A percentile compares a stretch with the other conserved stretches of the same genome.
Evolutionary conservation across 495 filamentous ascomycete genomes (phyloP).

Genomic region (Aspergillus cavernicola): DNA sequence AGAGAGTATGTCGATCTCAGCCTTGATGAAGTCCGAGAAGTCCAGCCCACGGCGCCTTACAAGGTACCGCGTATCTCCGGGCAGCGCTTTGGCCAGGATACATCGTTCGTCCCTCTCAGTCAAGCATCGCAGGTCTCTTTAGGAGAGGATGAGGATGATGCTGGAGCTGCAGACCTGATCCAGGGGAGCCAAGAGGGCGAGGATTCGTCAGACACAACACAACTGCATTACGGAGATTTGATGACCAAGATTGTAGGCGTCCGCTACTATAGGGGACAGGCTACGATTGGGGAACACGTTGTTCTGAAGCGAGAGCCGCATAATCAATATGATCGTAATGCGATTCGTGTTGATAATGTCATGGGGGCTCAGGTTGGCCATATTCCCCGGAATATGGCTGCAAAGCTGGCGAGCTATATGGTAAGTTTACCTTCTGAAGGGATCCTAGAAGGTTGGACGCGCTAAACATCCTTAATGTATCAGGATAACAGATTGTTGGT

Average conservation of each 20-base stretch:
- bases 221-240: slow-evolving; percentile 49
- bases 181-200: slow-evolving; percentile 37
- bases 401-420: slow-evolving; percentile 71
- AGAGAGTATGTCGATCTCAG: slow-evolving; percentile 14
- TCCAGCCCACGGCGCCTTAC: neutral
- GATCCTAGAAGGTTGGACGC: neutral
- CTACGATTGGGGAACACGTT: slow-evolving; percentile 69
- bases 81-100: slow-evolving; percentile 33
- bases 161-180: slow-evolving; percentile 28
- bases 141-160: slow-evolving; percentile 42
- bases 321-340: slow-evolving; percentile 75
- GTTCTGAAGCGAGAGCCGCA: slow-evolving; percentile 62
- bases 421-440: slow-evolving; percentile 26
- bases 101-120: slow-evolving; percentile 33
- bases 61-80: slow-evolving; percentile 20
- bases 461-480: slow-evolving; percentile 21
- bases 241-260: slow-evolving; percentile 75
- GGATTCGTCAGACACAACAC: slow-evolving; percentile 37
- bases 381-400: slow-evolving; percentile 60
- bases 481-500: slow-evolving; percentile 50
- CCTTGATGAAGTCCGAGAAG: neutral
- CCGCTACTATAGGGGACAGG: slow-evolving; percentile 70
- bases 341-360: slow-evolving; percentile 79
- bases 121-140: slow-evolving; percentile 28
- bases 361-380: slow-evolving; percentile 76